Base-by-base conservation (phyloP, 1,284 basidiomycete species). In the Termitomyces sp. region DNA sequence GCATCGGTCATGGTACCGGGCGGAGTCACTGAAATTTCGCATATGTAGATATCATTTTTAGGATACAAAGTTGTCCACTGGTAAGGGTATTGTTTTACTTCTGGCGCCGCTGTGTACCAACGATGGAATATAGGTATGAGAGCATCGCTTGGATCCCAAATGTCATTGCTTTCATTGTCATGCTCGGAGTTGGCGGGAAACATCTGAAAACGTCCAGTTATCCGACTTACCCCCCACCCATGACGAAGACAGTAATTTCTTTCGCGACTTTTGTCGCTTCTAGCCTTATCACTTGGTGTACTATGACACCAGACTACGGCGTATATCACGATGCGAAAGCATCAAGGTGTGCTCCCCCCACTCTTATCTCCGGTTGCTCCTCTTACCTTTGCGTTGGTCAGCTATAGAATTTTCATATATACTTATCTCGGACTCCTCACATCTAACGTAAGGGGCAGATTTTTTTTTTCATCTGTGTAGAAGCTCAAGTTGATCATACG, bases 111-210 rank as follows among this genome's bases (percentile, higher is more conserved):
- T 3, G 28, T 3, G 10, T 34, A 8, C 1, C 24, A 16, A 24
- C 8, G 5, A 3, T 26, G 13, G 10, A n/a, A 13, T 41, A 13
- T 41, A 69, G 67, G 77, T 81, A 83, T 58, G 84, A 88, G 60
- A 77, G 74, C 39, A 64, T 80, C 47, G 76, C 81, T 11, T 90
- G 86, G 82, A 68, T 88, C 10, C 86, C 87, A 11, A 81, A 85
- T 57, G 68, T 83, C 34, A 68, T 91, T 38, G 71, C 81, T 14
- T 86, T 86, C 68, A 72, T 88, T 56, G 75, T 81, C 35, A 78
- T 89, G 63, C 71, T 85, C 38, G 83, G 79, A 0, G 67, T 86
- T 3, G 83, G 82, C 2, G 74, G 73, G 19, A 79, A 78, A 60
- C 68, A 77, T 51, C 62, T 78, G 3, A 64, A 66, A 37, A 60